Percentiles rank a stretch among this genome's conserved stretches.
These are phyloP conservation scores for Claviceps paspali DNA, from an alignment of 2,329 filamentous ascomycete genomes.

Conservation along the genomic window DNA sequence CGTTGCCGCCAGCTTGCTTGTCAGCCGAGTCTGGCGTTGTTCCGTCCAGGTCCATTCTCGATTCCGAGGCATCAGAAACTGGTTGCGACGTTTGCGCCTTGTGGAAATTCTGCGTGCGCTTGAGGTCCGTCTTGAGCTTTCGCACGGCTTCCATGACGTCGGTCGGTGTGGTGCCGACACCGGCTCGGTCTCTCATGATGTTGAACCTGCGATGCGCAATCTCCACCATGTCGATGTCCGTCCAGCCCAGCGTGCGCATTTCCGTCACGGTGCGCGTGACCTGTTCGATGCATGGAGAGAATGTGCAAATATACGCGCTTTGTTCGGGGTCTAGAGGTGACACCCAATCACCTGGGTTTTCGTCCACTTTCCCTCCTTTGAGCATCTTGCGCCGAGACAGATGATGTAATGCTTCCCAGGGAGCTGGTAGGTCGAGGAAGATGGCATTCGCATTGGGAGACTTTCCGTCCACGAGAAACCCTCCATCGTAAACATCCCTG, in stretches of 20 bases:
- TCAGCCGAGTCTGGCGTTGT: conserved; percentile 7
- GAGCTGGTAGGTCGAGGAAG: conserved; percentile 68
- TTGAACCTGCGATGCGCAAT: conserved; percentile 67
- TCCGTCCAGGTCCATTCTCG: conserved; percentile 27
- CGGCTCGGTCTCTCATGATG: conserved; percentile 66
- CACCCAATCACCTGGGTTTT: conserved; percentile 24
- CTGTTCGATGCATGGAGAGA: conserved; percentile 95
- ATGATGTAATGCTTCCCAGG: conserved; percentile 65
- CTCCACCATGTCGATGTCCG: conserved; percentile 88
- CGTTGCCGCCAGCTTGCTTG: conserved; percentile 8
- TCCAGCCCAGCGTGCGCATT: conserved; percentile 71
- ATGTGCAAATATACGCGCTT: conserved; percentile 73
- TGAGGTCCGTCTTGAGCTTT: conserved; percentile 59
- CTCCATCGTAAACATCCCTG: conserved; percentile 62
- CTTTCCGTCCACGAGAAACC: conserved; percentile 47
- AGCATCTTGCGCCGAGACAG: conserved; percentile 38
- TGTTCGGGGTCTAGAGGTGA: conserved; percentile 57
- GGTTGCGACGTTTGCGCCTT: conserved; percentile 16
- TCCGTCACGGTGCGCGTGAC: conserved; percentile 72
- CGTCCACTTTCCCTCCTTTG: conserved; percentile 11
- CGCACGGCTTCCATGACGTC: conserved; percentile 67
- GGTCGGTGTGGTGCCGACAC: conserved; percentile 54
- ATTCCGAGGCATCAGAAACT: conserved; percentile 15
- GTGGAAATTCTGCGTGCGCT: conserved; percentile 51
- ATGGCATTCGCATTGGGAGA: conserved; percentile 54